A percentile compares a stretch with the other conserved stretches of the same genome.
Conservation (phyloP, 2,329 filamentous ascomycete genomes). For the Xylaria sp. region DNA sequence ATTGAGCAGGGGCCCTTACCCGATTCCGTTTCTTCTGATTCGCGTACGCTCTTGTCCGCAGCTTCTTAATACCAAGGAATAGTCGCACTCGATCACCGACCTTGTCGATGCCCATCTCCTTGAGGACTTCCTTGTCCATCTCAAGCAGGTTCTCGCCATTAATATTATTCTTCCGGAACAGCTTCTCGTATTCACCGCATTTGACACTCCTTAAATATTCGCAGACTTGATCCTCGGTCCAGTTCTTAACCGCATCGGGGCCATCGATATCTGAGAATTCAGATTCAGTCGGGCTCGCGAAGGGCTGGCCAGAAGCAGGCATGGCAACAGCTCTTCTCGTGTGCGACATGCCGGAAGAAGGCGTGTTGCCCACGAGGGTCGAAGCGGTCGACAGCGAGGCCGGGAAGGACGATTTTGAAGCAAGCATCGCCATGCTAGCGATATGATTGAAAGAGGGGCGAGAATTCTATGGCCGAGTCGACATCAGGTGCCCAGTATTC, state of each 20-base stretch:
- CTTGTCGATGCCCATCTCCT: slow-evolving; percentile 98
- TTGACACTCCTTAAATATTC: slow-evolving; percentile 92
- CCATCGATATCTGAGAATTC: slow-evolving; percentile 87
- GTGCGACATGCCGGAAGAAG: slow-evolving; percentile 57
- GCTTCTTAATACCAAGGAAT: slow-evolving; percentile 82
- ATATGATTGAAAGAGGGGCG: slow-evolving; percentile 9
- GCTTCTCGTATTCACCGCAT: slow-evolving; percentile 88
- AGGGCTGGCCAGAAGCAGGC: slow-evolving; percentile 59
- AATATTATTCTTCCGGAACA: slow-evolving; percentile 93
- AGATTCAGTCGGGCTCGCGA: slow-evolving; percentile 85
- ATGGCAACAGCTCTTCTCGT: slow-evolving; percentile 58
- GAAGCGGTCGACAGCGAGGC: slow-evolving; percentile 57
- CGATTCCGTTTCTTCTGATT: slow-evolving; percentile 84
- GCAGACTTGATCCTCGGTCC: slow-evolving; percentile 90
- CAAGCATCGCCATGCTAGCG: slow-evolving; percentile 73
- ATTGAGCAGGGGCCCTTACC: slow-evolving; percentile 57
- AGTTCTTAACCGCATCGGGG: slow-evolving; percentile 77
- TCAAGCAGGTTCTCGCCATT: slow-evolving; percentile 96
- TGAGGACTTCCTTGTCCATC: slow-evolving; percentile 93
- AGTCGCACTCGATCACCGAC: slow-evolving; percentile 94
- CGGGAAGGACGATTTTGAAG: slow-evolving; percentile 74
- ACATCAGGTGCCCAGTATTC: slow-evolving; percentile 1
- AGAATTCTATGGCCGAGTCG: slow-evolving; percentile 9
- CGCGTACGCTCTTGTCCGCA: slow-evolving; percentile 76
- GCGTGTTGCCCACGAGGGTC: slow-evolving; percentile 51